Evolutionary conservation across 2,329 filamentous ascomycete genomes (phyloP).

Genomic region (Cladophialophora immunda): DNA sequence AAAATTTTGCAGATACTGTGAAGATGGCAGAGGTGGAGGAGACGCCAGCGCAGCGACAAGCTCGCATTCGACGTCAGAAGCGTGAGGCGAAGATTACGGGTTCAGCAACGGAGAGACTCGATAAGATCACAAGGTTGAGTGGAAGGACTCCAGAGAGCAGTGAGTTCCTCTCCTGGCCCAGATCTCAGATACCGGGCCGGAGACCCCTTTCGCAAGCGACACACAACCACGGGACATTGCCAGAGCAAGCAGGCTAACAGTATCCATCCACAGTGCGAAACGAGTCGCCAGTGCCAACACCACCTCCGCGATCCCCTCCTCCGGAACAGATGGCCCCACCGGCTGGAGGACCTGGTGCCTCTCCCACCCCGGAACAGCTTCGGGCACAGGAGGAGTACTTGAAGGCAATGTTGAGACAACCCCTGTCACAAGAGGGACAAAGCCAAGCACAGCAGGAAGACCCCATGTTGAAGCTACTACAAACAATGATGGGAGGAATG

Average conservation of each 20-base stretch:
- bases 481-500: conserved; percentile 57
- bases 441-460: conserved; percentile 53
- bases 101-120: conserved; percentile 65
- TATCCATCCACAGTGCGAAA: conserved; percentile 39
- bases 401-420: conserved; percentile 40
- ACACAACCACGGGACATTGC: not conserved
- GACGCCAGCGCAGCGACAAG: conserved; percentile 59
- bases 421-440: conserved; percentile 37
- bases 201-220: not conserved
- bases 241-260: conserved; percentile 18
- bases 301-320: conserved; percentile 43
- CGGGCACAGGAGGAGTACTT: conserved; percentile 53
- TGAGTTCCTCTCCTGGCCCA: conserved; percentile 38
- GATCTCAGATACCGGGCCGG: not conserved
- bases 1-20: not conserved
- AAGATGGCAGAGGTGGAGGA: conserved; percentile 46
- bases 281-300: conserved; percentile 42
- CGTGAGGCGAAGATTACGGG: conserved; percentile 69
- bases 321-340: conserved; percentile 36
- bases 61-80: conserved; percentile 69
- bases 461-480: conserved; percentile 64
- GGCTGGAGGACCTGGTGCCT: conserved; percentile 19
- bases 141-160: conserved; percentile 57
- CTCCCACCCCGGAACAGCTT: conserved; percentile 43
- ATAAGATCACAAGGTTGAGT: conserved; percentile 69